Percentiles rank a stretch among this genome's conserved stretches.
Conservation (phyloP, 345 rosid species). For the Ailanthus altissimus region DNA sequence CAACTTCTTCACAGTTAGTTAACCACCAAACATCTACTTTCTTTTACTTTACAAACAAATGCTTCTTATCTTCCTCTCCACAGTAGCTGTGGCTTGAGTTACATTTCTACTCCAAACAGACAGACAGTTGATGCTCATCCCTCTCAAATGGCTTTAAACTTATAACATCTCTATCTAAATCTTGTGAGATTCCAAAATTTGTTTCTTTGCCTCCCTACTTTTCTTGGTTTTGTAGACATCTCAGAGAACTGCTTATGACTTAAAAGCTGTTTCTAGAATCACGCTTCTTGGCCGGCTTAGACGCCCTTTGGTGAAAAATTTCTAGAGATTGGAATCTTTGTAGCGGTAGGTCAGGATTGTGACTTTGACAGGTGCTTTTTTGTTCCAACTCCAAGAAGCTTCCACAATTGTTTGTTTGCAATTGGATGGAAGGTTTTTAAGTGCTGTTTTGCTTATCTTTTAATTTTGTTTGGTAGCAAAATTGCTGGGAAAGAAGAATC, state of each 20-base stretch:
- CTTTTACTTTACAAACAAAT: too few species aligned
- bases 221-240: background rate
- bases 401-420: slow-evolving; percentile 1
- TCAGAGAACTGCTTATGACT: background rate
- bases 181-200: slow-evolving; percentile 19
- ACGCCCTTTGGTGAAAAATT: background rate
- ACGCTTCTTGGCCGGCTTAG: background rate
- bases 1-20: too few species aligned
- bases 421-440: background rate
- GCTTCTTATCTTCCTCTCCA: too few species aligned
- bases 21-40: too few species aligned
- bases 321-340: background rate
- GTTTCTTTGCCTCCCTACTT: background rate
- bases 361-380: background rate
- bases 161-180: too few species aligned
- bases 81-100: too few species aligned
- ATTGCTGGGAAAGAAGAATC: slow-evolving; percentile 3
- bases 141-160: too few species aligned
- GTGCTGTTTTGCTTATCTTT: background rate
- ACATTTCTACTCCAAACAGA: too few species aligned
- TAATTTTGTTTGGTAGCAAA: slow-evolving; percentile 1
- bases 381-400: background rate
- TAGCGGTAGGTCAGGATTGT: background rate
- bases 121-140: too few species aligned
- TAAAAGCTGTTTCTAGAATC: background rate